Evolutionary conservation across 176 grass and related monocot genomes (phyloP), one percentile per base, ranked within the genome.

Genomic region (Eragrostis nindensis): DNA sequence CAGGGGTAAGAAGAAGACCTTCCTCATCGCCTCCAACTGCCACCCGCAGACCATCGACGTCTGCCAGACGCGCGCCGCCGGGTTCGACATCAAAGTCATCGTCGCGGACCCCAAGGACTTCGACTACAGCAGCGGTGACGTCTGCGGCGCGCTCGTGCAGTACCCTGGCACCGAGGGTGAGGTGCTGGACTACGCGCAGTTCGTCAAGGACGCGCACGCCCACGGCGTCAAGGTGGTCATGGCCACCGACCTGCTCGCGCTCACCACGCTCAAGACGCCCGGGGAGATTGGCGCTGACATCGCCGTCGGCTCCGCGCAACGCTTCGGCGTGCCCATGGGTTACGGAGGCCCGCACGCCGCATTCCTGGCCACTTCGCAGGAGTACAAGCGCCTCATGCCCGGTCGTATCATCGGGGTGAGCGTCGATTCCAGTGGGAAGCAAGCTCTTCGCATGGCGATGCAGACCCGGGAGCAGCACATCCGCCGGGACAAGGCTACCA

Each of bases 381-480:
- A 99, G 87, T 99, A 96, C 88, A 99, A 96, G 84, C 74, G 97
- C 0, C 82, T 99, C 43, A 99, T 99, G 97, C 90, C 97, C 1
- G 97, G 97, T 6, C 83, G 97, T 54, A 99, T 99, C 74, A 99
- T 99, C 43, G 97, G 97, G 0, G 75, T 99, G 16, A 99, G 93
- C 75, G 80, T 99, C 52, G 97, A 99, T 66, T 90, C 91, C 47
- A 95, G 72, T 25, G 97, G 93, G 39, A 99, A 96, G 85, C 97
- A 87, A 1, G 97, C 93, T 18, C 89, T 99, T 8, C 90, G 97
- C 26, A 96, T 99, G 97, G 97, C 93, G 48, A 99, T 99, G 97
- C 97, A 99, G 85, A 99, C 97, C 50, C 75, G 97, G 63, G 93
- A 99, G 79, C 97, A 99, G 87, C 93, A 99, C 83, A 99, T 99